Evolutionary conservation across 1,284 basidiomycete species (phyloP), one percentile per base, ranked within the genome.

Genomic region (Ceratobasidium sp.): DNA sequence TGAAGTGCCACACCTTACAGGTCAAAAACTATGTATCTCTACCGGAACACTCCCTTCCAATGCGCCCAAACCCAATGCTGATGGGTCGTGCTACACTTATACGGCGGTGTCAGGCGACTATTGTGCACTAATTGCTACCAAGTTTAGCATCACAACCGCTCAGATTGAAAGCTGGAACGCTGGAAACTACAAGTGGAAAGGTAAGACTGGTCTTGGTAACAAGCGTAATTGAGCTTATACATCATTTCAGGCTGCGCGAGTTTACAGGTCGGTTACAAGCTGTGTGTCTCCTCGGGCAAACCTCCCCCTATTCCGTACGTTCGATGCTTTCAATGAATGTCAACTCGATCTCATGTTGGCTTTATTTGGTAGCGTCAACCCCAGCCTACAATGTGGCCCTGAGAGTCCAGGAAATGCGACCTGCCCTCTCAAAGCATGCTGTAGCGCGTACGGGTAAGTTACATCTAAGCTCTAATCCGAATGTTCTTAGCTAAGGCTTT

Each of bases 171-270:
- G 23, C 5, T 70, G 68, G 68, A 70, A 70, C 33, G 68, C 68
- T n/a, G 68, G 68, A 20, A 70, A 55, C 23, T 70, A 70, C 68
- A 70, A 70, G 33, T 70, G 68, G 68, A 70, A 70, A 40, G 63
- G 63, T 64, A 26, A 64, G 18, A 42, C 20, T n/a, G 33, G 18
- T 9, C 12, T 13, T 18, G 9, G 55, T 10, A 56, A 56, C 55
- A 23, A n/a, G 10, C 20, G 3, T 56, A 2, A 56, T 56, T 7
- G n/a, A 44, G 20, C 26, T 64, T 44, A 44, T 10, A 20, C 40
- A 23, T n/a, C 13, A 20, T n/a, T n/a, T 9, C 42, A 64, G 68
- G 68, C 13, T 70, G 68, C n/a, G 68, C 68, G n/a, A 70, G 68
- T 33, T 33, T 70, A 18, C 68, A 70, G 40, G 46, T 70, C 23